Evolutionary conservation across 768 basidiomycete genomes (phyloP).

Genomic region (Mycena metata): DNA sequence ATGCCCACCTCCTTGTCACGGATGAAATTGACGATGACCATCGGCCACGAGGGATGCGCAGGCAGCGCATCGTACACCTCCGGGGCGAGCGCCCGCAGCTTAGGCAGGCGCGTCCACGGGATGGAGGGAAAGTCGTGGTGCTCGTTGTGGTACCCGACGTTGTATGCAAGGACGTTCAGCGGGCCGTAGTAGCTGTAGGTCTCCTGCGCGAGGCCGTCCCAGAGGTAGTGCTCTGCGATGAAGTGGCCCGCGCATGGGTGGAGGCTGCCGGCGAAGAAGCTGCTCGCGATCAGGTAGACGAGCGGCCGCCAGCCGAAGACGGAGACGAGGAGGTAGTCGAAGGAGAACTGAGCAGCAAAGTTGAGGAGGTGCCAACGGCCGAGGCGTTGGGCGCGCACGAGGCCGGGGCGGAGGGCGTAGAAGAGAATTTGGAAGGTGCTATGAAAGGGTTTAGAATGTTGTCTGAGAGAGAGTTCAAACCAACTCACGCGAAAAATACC

Average conservation of each 20-base stretch:
- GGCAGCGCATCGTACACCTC: slow-evolving; percentile 94
- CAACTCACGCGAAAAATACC: slow-evolving; percentile 93
- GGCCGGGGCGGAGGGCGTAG: slow-evolving; percentile 95
- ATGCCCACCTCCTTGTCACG: slow-evolving; percentile 90
- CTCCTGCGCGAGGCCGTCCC: slow-evolving; percentile 93
- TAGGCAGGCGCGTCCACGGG: slow-evolving; percentile 93
- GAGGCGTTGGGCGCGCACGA: slow-evolving; percentile 86
- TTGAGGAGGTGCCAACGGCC: slow-evolving; percentile 92
- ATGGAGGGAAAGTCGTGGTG: slow-evolving; percentile 99
- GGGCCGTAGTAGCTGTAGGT: slow-evolving; percentile 98
- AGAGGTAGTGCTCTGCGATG: slow-evolving; percentile 96
- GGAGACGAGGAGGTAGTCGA: slow-evolving; percentile 77
- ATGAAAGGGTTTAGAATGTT: slow-evolving; percentile 7
- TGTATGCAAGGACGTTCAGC: slow-evolving; percentile 92
- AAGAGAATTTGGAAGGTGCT: slow-evolving; percentile 99
- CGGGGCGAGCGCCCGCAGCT: slow-evolving; percentile 84
- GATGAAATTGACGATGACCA: slow-evolving; percentile 95
- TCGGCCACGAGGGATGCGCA: slow-evolving; percentile 92
- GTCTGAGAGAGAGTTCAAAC: background rate
- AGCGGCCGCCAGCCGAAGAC: slow-evolving; percentile 62
- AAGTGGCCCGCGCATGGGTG: slow-evolving; percentile 98
- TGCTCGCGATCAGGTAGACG: slow-evolving; percentile 87
- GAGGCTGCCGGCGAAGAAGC: slow-evolving; percentile 96
- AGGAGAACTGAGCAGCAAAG: slow-evolving; percentile 73
- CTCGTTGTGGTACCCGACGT: slow-evolving; percentile 99